Evolutionary conservation across 208 protist genomes (phyloP).

Genomic region (Trypanosoma grayi): DNA sequence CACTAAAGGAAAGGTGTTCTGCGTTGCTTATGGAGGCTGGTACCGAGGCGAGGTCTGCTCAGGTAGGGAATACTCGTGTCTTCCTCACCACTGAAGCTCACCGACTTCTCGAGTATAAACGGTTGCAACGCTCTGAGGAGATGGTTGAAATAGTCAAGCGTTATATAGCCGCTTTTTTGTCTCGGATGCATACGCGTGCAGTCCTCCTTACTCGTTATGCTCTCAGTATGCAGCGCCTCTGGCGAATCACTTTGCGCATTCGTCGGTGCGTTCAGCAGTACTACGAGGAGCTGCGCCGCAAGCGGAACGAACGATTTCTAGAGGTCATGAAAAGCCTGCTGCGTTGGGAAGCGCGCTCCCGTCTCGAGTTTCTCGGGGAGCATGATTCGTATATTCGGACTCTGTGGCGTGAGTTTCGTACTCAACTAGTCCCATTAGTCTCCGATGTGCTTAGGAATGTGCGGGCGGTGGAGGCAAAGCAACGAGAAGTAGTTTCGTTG

Average conservation of each 20-base stretch:
- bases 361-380: neutral
- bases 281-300: conserved; percentile 17
- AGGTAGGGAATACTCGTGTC: conserved; percentile 12
- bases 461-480: conserved; percentile 9
- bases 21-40: neutral
- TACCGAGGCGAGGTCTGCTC: neutral
- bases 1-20: neutral
- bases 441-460: conserved; percentile 18
- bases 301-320: conserved; percentile 14
- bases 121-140: neutral
- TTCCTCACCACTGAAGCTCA: conserved; percentile 12
- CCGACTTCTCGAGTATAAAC: conserved; percentile 5
- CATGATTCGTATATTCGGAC: neutral
- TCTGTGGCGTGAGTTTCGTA: conserved; percentile 13
- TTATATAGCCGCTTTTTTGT: conserved; percentile 2
- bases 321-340: neutral
- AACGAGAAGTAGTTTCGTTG: neutral
- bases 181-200: conserved; percentile 3
- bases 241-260: conserved; percentile 8
- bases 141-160: neutral
- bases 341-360: conserved; percentile 5
- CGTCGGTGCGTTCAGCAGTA: conserved; percentile 18
- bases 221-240: conserved; percentile 16
- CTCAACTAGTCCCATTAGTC: conserved; percentile 15
- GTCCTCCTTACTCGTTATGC: conserved; percentile 1